Conservation (phyloP, 2,329 filamentous ascomycete species). For the Cladorrhinum sp. region DNA sequence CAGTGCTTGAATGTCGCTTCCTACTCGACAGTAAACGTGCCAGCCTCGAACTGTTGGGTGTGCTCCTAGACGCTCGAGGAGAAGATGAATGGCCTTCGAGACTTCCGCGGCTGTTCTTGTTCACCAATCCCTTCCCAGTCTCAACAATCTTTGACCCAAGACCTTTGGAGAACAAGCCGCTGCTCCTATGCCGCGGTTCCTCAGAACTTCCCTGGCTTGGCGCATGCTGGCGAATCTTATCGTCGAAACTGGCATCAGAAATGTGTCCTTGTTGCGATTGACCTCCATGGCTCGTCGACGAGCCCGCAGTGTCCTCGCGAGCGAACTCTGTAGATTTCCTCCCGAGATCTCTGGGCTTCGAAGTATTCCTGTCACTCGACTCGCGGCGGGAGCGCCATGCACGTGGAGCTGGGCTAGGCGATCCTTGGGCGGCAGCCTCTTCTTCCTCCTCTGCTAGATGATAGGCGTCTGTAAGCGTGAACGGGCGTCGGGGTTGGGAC, state of each 20-base stretch:
- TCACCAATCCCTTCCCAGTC: constrained; percentile 32
- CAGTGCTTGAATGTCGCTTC: constrained; percentile 20
- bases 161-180: constrained; percentile 37
- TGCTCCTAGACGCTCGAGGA: constrained; percentile 20
- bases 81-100: constrained; percentile 29
- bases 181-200: constrained; percentile 27
- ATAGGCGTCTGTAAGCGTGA: constrained; percentile 45
- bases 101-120: constrained; percentile 37
- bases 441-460: constrained; percentile 35
- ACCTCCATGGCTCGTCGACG: constrained; percentile 17
- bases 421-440: constrained; percentile 39
- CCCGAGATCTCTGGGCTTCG: constrained; percentile 3
- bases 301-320: constrained; percentile 18
- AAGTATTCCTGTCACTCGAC: constrained; percentile 30
- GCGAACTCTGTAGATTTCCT: constrained; percentile 7
- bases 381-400: constrained; percentile 38
- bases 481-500: constrained; percentile 29
- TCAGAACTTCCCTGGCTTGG: constrained; percentile 27
- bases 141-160: constrained; percentile 37
- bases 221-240: constrained; percentile 31
- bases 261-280: constrained; percentile 23
- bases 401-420: constrained; percentile 51
- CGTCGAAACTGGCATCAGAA: constrained; percentile 33
- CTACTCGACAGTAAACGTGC: constrained; percentile 22
- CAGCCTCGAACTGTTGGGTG: constrained; percentile 19